These are phyloP conservation scores for Fusarium sublunatum DNA, from an alignment of 2,329 filamentous ascomycete species.

Conservation along the genomic window DNA sequence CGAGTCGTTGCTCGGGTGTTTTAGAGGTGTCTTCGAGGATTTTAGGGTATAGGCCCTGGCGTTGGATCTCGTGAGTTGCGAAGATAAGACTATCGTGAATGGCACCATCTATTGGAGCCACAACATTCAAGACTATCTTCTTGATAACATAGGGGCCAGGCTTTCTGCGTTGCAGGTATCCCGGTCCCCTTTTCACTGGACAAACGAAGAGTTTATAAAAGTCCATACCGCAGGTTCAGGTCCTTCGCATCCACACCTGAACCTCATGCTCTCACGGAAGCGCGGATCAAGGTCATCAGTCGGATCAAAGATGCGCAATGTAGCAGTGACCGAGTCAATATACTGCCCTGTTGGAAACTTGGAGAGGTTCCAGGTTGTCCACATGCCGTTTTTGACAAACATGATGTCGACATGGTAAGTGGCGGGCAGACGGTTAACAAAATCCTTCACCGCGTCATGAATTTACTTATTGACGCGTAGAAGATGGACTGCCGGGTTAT, in stretches of 20 bases:
- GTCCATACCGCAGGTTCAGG: not conserved
- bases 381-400: constrained; percentile 19
- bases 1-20: constrained; percentile 3
- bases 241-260: not conserved
- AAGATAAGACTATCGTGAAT: not conserved
- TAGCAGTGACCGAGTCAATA: constrained; percentile 8
- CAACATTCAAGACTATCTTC: constrained; percentile 4
- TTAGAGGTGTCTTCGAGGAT: not conserved
- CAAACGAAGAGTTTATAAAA: not conserved
- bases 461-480: constrained; percentile 13
- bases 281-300: constrained; percentile 1
- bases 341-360: constrained; percentile 4
- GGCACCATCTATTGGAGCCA: constrained; percentile 14
- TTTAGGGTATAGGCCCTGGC: not conserved
- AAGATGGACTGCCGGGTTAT: not conserved
- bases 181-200: constrained; percentile 1
- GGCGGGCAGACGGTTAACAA: not conserved
- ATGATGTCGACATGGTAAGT: constrained; percentile 27
- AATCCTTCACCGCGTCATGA: not conserved
- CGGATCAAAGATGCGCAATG: constrained; percentile 20
- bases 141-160: not conserved
- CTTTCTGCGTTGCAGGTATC: not conserved
- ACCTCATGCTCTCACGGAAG: constrained; percentile 5
- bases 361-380: constrained; percentile 10
- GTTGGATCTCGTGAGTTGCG: too few species aligned